Evolutionary conservation across 176 grass and related monocot species (phyloP), one percentile per base, ranked within the genome.

Genomic region (Aegilops bicornis): DNA sequence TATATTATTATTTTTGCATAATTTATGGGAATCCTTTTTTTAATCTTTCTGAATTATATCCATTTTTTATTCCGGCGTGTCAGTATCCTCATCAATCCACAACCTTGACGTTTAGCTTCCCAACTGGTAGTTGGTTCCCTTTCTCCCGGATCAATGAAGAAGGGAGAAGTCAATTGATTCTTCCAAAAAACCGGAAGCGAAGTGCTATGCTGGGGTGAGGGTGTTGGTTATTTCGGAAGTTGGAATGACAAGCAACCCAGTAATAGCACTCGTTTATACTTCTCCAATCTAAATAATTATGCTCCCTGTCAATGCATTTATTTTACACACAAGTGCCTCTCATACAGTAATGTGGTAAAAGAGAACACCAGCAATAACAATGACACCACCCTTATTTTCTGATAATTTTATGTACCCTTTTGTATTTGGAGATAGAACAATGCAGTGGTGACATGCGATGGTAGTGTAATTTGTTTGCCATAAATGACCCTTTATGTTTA

Each of bases 351-450:
- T 67, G 17, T 20, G 16, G 17, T 58, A 58, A 58, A 58, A 33
- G 31, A 39, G 36, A 79, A n/a, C 12, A 58, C 60, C 16, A 16
- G 59, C 36, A 59, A 54, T 59, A 82, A 77, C 20, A 11, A 37
- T 33, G 79, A 86, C 2, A 83, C 32, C 48, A 22, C 8, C 20
- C 37, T 69, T 69, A 19, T 67, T 59, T 77, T 2, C 42, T 42
- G 16, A 39, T 70, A 31, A 10, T 87, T 82, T 66, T 59, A 3
- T 23, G 2, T 35, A 10, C 2, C 10, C 29, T 30, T 33, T 78
- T 60, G 69, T 16, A 36, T 60, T 37, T 73, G 69, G 69, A 73
- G 39, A 23, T 73, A 24, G 23, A 77, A 69, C 47, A 83, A 77
- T 32, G 24, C 17, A 8, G 29, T 52, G 16, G 22, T 37, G 64